A percentile compares a stretch with the other conserved stretches of the same genome.
Evolutionary conservation across 257 asterid species (phyloP).

Genomic region (Przewalskia tangutica): DNA sequence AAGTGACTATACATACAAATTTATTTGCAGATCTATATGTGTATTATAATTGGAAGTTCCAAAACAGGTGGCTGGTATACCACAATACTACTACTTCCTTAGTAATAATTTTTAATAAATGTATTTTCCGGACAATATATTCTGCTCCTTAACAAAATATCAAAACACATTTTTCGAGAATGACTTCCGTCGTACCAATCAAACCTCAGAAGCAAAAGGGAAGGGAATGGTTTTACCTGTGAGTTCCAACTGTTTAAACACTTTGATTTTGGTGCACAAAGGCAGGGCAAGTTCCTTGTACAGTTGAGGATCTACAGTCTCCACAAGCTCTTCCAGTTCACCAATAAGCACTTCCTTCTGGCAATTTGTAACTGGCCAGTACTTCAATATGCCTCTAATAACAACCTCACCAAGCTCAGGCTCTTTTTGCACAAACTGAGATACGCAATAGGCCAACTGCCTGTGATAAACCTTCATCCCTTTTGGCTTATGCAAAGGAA

Average conservation of each 20-base stretch:
- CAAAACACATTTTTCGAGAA: too few relatives aligned
- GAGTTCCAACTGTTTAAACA: constrained; percentile 68
- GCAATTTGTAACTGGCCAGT: constrained; percentile 66
- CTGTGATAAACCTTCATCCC: constrained; percentile 56
- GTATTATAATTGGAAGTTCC: too few relatives aligned
- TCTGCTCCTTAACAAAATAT: too few relatives aligned
- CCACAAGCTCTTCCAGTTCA: constrained; percentile 63
- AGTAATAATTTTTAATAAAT: too few relatives aligned
- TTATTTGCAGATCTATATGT: too few relatives aligned
- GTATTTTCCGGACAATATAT: too few relatives aligned
- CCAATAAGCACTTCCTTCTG: constrained; percentile 77
- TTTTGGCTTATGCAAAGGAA: constrained; percentile 65
- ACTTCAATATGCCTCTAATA: constrained; percentile 45
- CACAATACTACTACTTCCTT: too few relatives aligned
- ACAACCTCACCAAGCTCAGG: constrained; percentile 43
- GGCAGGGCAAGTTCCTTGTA: constrained; percentile 47
- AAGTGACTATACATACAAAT: too few relatives aligned
- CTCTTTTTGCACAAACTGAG: constrained; percentile 72
- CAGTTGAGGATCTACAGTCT: constrained; percentile 31
- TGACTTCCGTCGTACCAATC: too few relatives aligned
- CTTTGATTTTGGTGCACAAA: constrained; percentile 50
- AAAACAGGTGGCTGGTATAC: too few relatives aligned
- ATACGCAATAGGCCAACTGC: constrained; percentile 66
- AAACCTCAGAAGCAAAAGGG: neutral
- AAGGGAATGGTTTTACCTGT: constrained; percentile 33